Conservation (phyloP, 495 filamentous ascomycete species). For the Neurospora sp. region DNA sequence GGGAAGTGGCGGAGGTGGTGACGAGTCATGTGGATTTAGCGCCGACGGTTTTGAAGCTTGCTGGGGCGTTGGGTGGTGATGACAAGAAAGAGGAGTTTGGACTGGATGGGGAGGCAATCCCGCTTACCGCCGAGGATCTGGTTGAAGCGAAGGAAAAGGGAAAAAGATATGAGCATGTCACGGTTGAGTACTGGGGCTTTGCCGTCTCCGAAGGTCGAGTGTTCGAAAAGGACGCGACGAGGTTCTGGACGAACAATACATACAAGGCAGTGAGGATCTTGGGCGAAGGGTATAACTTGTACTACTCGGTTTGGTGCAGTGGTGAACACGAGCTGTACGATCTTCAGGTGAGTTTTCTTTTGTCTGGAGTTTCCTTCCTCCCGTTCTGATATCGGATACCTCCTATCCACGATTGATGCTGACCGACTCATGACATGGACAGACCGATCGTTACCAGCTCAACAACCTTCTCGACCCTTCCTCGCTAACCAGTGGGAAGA, state of each 20-base stretch:
- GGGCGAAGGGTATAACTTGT: slow-evolving; percentile 43
- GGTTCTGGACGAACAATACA: slow-evolving; percentile 41
- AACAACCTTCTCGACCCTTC: slow-evolving; percentile 42
- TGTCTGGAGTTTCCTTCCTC: neutral
- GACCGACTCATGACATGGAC: neutral
- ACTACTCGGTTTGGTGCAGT: slow-evolving; percentile 58
- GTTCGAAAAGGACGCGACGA: slow-evolving; percentile 9
- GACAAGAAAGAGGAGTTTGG: neutral
- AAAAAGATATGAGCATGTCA: slow-evolving; percentile 51
- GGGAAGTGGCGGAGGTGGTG: slow-evolving; percentile 39
- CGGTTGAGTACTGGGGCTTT: slow-evolving; percentile 55
- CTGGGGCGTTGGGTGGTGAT: slow-evolving; percentile 26
- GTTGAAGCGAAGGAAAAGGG: slow-evolving; percentile 13
- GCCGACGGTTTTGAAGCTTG: slow-evolving; percentile 51
- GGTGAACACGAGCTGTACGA: slow-evolving; percentile 58
- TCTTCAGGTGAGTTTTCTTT: slow-evolving; percentile 31
- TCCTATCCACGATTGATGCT: neutral
- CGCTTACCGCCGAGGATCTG: slow-evolving; percentile 27
- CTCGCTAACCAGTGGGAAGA: neutral
- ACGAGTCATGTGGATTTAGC: slow-evolving; percentile 63
- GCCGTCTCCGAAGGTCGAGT: slow-evolving; percentile 40
- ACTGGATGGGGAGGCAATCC: slow-evolving; percentile 51
- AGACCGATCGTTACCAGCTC: slow-evolving; percentile 52
- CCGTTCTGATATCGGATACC: neutral
- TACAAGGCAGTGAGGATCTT: slow-evolving; percentile 55